Base-by-base conservation (phyloP, 257 asterid species). In the Plantago ovata region DNA sequence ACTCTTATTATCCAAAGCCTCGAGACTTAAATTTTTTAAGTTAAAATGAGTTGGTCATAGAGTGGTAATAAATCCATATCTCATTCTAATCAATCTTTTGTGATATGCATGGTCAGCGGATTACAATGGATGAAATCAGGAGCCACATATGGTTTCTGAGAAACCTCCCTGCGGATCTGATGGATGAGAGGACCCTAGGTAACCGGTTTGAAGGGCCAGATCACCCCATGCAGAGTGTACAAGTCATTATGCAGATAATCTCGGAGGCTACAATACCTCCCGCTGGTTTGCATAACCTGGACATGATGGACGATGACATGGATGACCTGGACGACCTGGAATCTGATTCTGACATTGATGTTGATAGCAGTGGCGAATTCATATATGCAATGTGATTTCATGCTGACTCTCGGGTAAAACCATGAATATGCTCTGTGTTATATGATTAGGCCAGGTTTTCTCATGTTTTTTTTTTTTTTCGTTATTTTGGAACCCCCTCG, bases 311-410 rank as follows among this genome's bases (percentile, higher is more conserved):
- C 6, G 93, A 86, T 63, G 94, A 91, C 85, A 78, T 24, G 32
- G 32, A 24, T 24, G 32, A 24, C 82, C 67, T 81, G 82, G 94
- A 85, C 0, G 98, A 87, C 82, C 67, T 82, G n/a, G 96, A 89
- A 61, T 89, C 94, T 8, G 96, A 87, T 60, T 94, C 95, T 21
- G 95, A 91, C 61, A 86, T 85, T 14, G 98, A 91, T 44, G 68
- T 87, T 62, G 98, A 91, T 67, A 91, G 95, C 84, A 91, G 98
- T 6, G 98, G 98, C n/a, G 98, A 91, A 73, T 75, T 91, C 47
- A 81, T 91, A 50, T 85, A 81, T 56, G 98, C 98, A 1, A 78
- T 87, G 77, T 86, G 84, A 83, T 66, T 24, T 12, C 57, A 9
- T 49, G 41, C 38, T 46, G 53, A 13, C 0, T 9, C 6, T 6